Evolutionary conservation across 192 early-diverging fungal species (phyloP).

Genomic region (Glomus cerebriforme): DNA sequence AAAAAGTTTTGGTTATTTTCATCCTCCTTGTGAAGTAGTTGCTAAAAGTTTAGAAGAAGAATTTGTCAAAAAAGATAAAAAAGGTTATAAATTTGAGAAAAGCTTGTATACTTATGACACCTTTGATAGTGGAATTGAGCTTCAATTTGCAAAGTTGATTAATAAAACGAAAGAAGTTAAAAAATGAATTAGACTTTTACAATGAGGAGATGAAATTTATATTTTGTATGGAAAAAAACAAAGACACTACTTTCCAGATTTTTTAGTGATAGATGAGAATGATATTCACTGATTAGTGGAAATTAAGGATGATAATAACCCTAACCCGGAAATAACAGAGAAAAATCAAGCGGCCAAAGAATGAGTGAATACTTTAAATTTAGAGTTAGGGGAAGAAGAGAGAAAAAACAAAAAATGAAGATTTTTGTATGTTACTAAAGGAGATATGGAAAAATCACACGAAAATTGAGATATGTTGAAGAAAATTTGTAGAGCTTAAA

Average conservation of each 20-base stretch:
- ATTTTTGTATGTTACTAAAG: constrained; percentile 30
- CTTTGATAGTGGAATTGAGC: constrained; percentile 12
- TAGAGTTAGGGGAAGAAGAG: constrained; percentile 12
- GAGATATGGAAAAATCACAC: constrained; percentile 26
- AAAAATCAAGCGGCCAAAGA: constrained; percentile 16
- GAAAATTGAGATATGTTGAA: constrained; percentile 29
- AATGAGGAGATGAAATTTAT: constrained; percentile 20
- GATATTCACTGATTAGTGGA: constrained; percentile 19
- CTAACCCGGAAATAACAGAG: constrained; percentile 9
- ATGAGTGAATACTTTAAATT: constrained; percentile 14
- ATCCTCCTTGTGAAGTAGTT: neutral
- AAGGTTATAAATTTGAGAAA: neutral
- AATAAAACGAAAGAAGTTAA: constrained; percentile 9
- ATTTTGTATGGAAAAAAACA: constrained; percentile 7
- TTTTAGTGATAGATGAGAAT: constrained; percentile 14
- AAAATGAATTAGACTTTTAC: constrained; percentile 14
- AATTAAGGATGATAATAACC: constrained; percentile 18
- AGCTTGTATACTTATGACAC: constrained; percentile 1
- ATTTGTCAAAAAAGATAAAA: neutral
- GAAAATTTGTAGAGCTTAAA: constrained; percentile 6
- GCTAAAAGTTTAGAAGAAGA: constrained; percentile 1
- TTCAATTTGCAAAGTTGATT: constrained; percentile 2
- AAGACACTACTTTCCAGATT: constrained; percentile 21
- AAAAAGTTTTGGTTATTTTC: neutral
- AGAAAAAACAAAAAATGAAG: constrained; percentile 28